Percentiles rank a stretch among this genome's conserved stretches.
These are phyloP conservation scores for Pichia kluyveri DNA, from an alignment of 805 yeast species.

Conservation along the genomic window DNA sequence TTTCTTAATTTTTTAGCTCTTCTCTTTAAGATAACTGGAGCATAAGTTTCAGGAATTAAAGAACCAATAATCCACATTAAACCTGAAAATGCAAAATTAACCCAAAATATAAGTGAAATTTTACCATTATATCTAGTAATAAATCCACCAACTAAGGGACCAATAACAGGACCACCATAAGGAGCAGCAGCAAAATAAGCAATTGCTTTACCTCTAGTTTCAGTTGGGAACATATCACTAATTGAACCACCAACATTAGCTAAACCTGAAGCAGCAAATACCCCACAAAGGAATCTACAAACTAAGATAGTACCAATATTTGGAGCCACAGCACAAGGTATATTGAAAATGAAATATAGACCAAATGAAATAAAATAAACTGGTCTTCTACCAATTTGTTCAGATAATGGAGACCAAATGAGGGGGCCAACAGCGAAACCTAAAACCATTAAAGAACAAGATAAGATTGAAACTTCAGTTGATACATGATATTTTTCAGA, in stretches of 20 bases:
- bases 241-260: conserved; percentile 86
- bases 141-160: conserved; percentile 84
- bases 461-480: conserved; percentile 65
- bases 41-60: conserved; percentile 81
- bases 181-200: conserved; percentile 90
- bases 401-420: conserved; percentile 83
- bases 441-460: conserved; percentile 80
- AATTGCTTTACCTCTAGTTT: conserved; percentile 79
- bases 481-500: conserved; percentile 60
- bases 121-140: conserved; percentile 62
- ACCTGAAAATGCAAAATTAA: conserved; percentile 88
- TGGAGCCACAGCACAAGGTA: conserved; percentile 79
- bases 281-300: conserved; percentile 83
- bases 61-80: conserved; percentile 61
- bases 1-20: conserved; percentile 61
- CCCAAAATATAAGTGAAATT: conserved; percentile 75
- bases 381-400: conserved; percentile 77
- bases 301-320: conserved; percentile 75
- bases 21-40: conserved; percentile 66
- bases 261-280: conserved; percentile 73
- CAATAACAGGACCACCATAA: conserved; percentile 86
- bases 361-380: conserved; percentile 72
- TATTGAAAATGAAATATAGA: conserved; percentile 69
- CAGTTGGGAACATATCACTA: conserved; percentile 79
- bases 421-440: conserved; percentile 87